Evolutionary conservation across 352 stramenopile genomes (phyloP), one percentile per base, ranked within the genome.

Genomic region (Pythium angustatum): DNA sequence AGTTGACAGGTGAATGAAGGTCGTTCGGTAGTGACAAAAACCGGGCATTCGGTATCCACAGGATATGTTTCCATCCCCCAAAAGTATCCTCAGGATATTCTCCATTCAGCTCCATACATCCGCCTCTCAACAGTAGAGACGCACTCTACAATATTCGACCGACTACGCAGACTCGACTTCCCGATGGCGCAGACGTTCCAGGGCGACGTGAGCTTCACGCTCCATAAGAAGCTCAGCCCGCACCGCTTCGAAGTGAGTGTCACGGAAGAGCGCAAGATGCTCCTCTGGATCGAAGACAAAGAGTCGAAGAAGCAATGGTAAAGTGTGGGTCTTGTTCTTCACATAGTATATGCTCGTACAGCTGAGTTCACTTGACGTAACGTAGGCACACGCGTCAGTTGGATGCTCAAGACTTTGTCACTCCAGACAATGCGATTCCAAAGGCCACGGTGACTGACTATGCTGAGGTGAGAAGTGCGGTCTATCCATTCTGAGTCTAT

Each of bases 401-500:
- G 1, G 33, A n/a, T n/a, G 24, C 38, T 3, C 48, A 36, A 2
- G 58, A 44, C 21, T 66, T 66, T 47, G 48, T 66, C 6, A 66
- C 49, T 3, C n/a, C 34, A 26, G 58, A 59, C 14, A 66, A 58
- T 21, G 58, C 58, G 24, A 66, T 66, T 19, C 58, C 58, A 0
- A 52, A 51, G n/a, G 58, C 58, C 9, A 58, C 19, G 30, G 28
- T 22, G n/a, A 6, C 14, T 11, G 48, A 66, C 33, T 66, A 66
- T 26, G 58, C 58, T 3, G 58, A 38, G 58, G 58, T 66, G 34
- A 6, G 40, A 22, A 4, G 36, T 44, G 15, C 6, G 36, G 4
- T 44, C 14, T 44, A 6, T n/a, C 14, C 7, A n/a, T n/a, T n/a
- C n/a, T n/a, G n/a, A n/a, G n/a, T n/a, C n/a, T n/a, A n/a, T n/a